Percentiles rank a stretch among this genome's conserved stretches.
These are phyloP conservation scores for Candida easanensis DNA, from an alignment of 805 yeast species.

Conservation along the genomic window DNA sequence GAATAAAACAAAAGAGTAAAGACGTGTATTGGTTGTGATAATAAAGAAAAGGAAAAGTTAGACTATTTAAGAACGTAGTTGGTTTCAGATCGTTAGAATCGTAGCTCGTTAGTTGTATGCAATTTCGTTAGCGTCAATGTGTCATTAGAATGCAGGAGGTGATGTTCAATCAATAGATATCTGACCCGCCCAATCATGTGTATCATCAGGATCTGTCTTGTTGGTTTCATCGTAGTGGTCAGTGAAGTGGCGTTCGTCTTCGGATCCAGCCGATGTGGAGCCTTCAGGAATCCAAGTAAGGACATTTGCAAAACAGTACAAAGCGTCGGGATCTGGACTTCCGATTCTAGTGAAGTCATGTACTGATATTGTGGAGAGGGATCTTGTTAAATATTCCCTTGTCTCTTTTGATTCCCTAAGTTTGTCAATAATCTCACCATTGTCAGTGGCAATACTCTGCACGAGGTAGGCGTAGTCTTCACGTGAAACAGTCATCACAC, in stretches of 20 bases:
- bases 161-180: no score
- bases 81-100: no score
- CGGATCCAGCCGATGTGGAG: background rate
- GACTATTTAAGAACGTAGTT: background rate
- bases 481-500: slow-evolving; percentile 6
- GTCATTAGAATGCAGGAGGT: background rate
- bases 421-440: background rate
- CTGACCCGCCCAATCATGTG: no score
- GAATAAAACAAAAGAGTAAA: slow-evolving; percentile 25
- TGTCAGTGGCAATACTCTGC: background rate
- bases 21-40: background rate
- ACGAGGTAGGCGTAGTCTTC: slow-evolving; percentile 2
- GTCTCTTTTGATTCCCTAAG: background rate
- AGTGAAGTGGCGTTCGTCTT: background rate
- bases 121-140: no score
- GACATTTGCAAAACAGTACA: slow-evolving; percentile 8
- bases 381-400: background rate
- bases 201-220: background rate
- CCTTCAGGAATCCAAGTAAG: background rate
- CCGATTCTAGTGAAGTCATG: slow-evolving; percentile 2
- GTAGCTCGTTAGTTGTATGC: no score
- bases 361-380: background rate
- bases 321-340: slow-evolving; percentile 12
- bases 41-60: background rate
- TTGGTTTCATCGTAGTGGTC: background rate